Conservation (phyloP, 106 monocot species). For the Platanthera zijinensis region DNA sequence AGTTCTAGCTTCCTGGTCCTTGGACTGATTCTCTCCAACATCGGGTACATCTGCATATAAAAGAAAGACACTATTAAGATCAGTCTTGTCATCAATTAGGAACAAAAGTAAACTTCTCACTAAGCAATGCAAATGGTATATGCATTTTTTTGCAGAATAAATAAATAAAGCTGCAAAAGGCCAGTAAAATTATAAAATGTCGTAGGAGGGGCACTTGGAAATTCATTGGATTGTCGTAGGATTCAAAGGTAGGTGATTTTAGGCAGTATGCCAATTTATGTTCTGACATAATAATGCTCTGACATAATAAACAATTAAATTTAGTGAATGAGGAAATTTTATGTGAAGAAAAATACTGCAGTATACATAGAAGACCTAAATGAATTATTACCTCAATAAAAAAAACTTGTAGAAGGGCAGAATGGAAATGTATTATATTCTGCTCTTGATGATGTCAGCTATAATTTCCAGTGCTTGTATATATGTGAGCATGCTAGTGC, state of each 20-base stretch:
- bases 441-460: neutral
- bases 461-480: neutral
- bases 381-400: neutral
- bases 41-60: conserved; percentile 75
- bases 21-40: conserved; percentile 97
- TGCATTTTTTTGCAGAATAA: neutral
- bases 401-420: neutral
- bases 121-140: neutral
- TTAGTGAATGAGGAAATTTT: neutral
- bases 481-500: neutral
- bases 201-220: neutral
- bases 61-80: neutral
- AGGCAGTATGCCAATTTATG: neutral
- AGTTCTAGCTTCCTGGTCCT: conserved; percentile 96
- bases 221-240: neutral
- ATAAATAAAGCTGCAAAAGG: neutral
- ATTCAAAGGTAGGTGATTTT: neutral
- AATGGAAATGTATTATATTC: neutral
- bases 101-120: neutral
- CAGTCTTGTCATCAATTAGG: neutral
- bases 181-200: neutral
- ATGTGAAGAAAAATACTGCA: neutral
- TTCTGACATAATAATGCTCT: neutral
- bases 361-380: neutral
- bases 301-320: neutral